These are phyloP conservation scores for Scedosporium apiospermum DNA, from an alignment of 2,329 filamentous ascomycete species.

Conservation along the genomic window DNA sequence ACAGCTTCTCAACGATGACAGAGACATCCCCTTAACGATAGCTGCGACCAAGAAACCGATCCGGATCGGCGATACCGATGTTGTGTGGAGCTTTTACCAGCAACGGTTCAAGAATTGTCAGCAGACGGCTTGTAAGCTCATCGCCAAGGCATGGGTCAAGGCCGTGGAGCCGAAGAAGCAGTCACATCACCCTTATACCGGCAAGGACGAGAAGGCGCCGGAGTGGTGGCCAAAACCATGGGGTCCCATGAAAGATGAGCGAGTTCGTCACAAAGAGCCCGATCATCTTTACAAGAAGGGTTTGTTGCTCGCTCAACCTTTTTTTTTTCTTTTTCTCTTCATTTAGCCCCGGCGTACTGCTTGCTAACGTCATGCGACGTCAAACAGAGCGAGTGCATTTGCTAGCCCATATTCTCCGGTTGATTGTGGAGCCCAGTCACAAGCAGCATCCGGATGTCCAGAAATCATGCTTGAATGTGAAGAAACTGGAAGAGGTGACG, in stretches of 20 bases:
- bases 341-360: background rate
- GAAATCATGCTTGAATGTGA: slow-evolving; percentile 42
- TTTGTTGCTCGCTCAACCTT: slow-evolving; percentile 25
- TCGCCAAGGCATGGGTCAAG: slow-evolving; percentile 69
- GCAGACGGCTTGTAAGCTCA: slow-evolving; percentile 61
- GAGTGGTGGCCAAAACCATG: slow-evolving; percentile 58
- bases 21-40: slow-evolving; percentile 28
- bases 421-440: slow-evolving; percentile 41
- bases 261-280: slow-evolving; percentile 60
- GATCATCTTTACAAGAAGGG: slow-evolving; percentile 63
- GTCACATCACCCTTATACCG: slow-evolving; percentile 62
- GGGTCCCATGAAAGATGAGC: slow-evolving; percentile 38
- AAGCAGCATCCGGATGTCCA: slow-evolving; percentile 42
- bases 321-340: background rate
- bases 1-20: slow-evolving; percentile 29
- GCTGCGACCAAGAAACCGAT: slow-evolving; percentile 32
- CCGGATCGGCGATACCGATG: slow-evolving; percentile 41
- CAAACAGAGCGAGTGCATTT: slow-evolving; percentile 47
- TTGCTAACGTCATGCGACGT: slow-evolving; percentile 8
- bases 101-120: slow-evolving; percentile 56
- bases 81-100: slow-evolving; percentile 51
- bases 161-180: slow-evolving; percentile 70
- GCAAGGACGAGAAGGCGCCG: slow-evolving; percentile 51
- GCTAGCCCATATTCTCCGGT: slow-evolving; percentile 48
- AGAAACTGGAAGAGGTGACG: slow-evolving; percentile 48